Conservation (phyloP, 495 filamentous ascomycete genomes). For the Podospora anserina region DNA sequence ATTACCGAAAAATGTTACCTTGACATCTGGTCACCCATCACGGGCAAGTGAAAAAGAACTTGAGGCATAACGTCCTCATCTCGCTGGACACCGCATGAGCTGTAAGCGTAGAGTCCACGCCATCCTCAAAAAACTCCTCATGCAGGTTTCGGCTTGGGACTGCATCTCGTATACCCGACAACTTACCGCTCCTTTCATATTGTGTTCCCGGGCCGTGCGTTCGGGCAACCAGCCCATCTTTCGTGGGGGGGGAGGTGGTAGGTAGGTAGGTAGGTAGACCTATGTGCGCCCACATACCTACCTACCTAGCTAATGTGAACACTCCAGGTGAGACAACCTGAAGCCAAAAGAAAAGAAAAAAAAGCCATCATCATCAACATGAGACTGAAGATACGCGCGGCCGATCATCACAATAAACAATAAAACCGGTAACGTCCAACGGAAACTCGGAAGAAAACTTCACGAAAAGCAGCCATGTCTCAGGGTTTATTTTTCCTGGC, state of each 20-base stretch:
- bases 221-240: background rate
- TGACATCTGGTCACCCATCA: background rate
- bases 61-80: background rate
- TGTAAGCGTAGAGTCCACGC: background rate
- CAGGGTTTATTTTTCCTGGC: no score
- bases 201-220: background rate
- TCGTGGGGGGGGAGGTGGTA: background rate
- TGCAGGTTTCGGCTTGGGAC: background rate
- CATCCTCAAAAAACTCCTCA: background rate
- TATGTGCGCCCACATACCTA: background rate
- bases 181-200: background rate
- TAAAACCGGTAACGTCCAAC: background rate
- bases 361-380: background rate
- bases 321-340: background rate
- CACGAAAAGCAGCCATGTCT: background rate
- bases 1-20: background rate
- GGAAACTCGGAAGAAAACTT: background rate
- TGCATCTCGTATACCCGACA: conserved; percentile 4
- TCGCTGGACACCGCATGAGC: background rate
- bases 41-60: background rate
- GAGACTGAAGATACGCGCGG: background rate
- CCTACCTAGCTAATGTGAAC: background rate
- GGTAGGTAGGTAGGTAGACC: no score
- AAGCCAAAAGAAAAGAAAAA: background rate
- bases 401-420: background rate